Base-by-base conservation (phyloP, 108 stramenopile genomes). In the Mediolabrus comicus region DNA sequence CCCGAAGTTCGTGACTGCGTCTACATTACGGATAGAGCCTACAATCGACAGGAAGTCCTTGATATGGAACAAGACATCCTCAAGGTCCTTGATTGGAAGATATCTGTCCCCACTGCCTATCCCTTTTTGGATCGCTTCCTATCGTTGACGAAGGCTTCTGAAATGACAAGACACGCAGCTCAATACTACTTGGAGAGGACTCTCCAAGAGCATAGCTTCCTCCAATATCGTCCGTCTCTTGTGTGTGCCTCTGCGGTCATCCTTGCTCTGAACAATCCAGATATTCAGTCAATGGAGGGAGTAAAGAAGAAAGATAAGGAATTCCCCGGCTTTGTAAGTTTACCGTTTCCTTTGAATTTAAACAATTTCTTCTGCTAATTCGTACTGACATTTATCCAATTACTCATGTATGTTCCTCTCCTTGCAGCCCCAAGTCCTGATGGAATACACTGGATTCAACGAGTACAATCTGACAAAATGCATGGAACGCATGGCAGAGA, bases 1-100 rank as follows among this genome's bases (percentile, higher is more conserved):
- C 98, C 97, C 8, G 97, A 98, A 83, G 91, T 98, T 14, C 79
- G 92, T n/a, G 98, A 99, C 71, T 89, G 97, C 43, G 97, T 99
- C 28, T 99, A 96, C 87, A 99, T 99, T 62, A 97, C 97, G 29
- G 97, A 98, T 61, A 65, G 83, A 51, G 95, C 95, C 12, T 96
- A 94, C 80, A 84, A 82, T 53, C 83, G 83, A 8, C 84, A 92
- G 55, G 89, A 96, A 76, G 91, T 96, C 22, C 83, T 98, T 27
- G 94, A 96, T 41, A 98, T 98, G 99, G 99, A 99, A 78, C 80
- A 92, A 19, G 75, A 87, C 43, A 97, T 99, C 62, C 83, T 92
- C 9, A 72, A 72, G 34, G 82, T 75, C 24, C 92, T 99, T 10
- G 61, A 94, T 54, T 99, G 96, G 78, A 81, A 75, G 43, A 71